Evolutionary conservation across 2,329 filamentous ascomycete genomes (phyloP), one percentile per base, ranked within the genome.

Genomic region (Aureobasidium sp.): DNA sequence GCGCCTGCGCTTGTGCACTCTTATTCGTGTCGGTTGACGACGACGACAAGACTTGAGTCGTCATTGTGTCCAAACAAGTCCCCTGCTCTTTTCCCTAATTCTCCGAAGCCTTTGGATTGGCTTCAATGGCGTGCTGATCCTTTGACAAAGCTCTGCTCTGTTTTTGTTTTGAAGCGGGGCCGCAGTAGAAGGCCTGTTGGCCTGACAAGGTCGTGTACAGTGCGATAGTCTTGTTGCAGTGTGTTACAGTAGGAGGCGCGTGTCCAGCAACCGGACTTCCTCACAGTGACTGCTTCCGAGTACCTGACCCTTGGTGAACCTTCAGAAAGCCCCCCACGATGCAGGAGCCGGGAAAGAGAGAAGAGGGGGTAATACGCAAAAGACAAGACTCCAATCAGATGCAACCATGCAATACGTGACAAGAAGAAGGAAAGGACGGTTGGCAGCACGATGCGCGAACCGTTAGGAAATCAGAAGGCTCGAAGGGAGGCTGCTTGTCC

Each of bases 81-180:
- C n/a, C 59, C 29, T 44, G 37, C 60, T 62, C 59, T 29, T 64
- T 48, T 32, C 20, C 20, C 29, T 53, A 62, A 51, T 64, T 64
- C 37, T 20, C 51, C 50, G 50, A 55, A 55, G 37, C 32, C 51
- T 56, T 50, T 32, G 44, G 46, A 46, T 51, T 48, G 44, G 41
- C 41, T 26, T 41, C 59, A 57, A 55, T 62, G 27, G 34, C 46
- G 43, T 27, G 51, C 15, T 29, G 51, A 55, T 55, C 32, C 12
- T 24, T 29, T 41, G 15, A 43, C 51, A 55, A 55, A 43, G 36
- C 51, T 55, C 51, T 55, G 51, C 36, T 55, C 51, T 55, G 34
- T 15, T 53, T n/a, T 51, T 51, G 13, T 34, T 12, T 29, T 20
- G 50, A 41, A 37, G 13, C 48, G 29, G 17, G 17, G 24, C 29